Percentiles rank a stretch among this genome's conserved stretches.
These are phyloP conservation scores for Diutina pseudorugosa DNA, from an alignment of 1,139 yeast genomes.

Conservation along the genomic window DNA sequence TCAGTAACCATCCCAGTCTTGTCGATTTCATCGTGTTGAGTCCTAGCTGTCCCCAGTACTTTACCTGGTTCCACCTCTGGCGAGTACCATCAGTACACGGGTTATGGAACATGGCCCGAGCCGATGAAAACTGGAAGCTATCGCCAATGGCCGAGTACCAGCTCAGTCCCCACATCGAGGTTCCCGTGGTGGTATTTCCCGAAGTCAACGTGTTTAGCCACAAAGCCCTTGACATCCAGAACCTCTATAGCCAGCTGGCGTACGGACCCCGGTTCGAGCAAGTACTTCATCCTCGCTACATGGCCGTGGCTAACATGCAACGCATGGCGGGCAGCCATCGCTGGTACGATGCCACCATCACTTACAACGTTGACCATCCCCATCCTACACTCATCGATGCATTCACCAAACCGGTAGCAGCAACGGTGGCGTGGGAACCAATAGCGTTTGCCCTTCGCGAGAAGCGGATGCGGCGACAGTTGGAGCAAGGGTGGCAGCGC, in stretches of 20 bases:
- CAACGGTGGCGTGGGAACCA: not conserved
- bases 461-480: not conserved
- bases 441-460: not conserved
- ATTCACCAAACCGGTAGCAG: not conserved
- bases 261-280: conserved; percentile 40
- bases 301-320: conserved; percentile 35
- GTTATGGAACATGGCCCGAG: conserved; percentile 28
- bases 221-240: conserved; percentile 34
- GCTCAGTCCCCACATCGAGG: conserved; percentile 15
- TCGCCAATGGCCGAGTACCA: conserved; percentile 18
- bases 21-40: not conserved
- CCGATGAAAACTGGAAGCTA: conserved; percentile 58
- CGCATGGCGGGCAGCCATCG: conserved; percentile 21
- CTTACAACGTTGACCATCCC: conserved; percentile 18
- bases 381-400: not conserved
- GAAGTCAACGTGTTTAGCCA: conserved; percentile 58
- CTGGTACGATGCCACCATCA: conserved; percentile 42
- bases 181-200: conserved; percentile 49
- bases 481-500: not conserved
- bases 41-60: conserved; percentile 17
- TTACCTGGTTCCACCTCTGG: conserved; percentile 55
- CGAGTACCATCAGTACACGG: conserved; percentile 34
- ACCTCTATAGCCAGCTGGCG: conserved; percentile 36
- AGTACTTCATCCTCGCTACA: conserved; percentile 57
- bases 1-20: not conserved